Base-by-base conservation (phyloP, 2,329 filamentous ascomycete species). In the Fusarium humuli region DNA sequence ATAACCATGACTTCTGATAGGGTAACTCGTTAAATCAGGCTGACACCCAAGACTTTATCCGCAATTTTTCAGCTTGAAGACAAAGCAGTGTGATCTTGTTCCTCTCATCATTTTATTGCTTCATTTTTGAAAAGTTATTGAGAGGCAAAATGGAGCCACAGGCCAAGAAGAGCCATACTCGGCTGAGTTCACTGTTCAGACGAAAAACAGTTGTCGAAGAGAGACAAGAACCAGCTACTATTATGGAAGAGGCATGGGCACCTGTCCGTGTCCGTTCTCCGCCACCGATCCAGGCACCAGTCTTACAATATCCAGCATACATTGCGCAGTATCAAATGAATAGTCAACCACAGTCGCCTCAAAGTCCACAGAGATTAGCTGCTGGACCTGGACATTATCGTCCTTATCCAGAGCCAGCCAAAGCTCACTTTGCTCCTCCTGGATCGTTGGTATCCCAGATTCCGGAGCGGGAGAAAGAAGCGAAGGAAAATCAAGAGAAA, bases 271-370 rank as follows among this genome's bases (percentile, higher is more conserved):
- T 37, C 34, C 34, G 34, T 37, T 37, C 34, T 37, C 34, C 34
- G 6, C 34, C 32, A 16, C 23, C 49, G 5, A 22, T 42, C 34
- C 49, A 42, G 34, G 49, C 49, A 42, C 23, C 49, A 53, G 49
- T 53, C 10, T 11, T 25, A 27, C 30, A 53, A 5, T 53, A 53
- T 53, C 49, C 49, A 12, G 10, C 49, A 6, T 53, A 53, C 7
- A 53, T 53, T n/a, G 49, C 49, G 13, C 32, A 53, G 13, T 53
- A 53, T 22, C 49, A 53, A 23, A 27, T 53, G n/a, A 53, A 29
- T 25, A 41, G 32, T 8, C 34, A 41, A n/a, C 18, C 32, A 18
- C 49, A 42, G 3, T 27, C 49, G 3, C 49, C 14, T 18, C 23
- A 11, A 53, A 23, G 27, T 11, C 27, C 32, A 25, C 49, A 29